These are phyloP conservation scores for Tricholoma furcatifolium DNA, from an alignment of 768 basidiomycete genomes.

Conservation along the genomic window DNA sequence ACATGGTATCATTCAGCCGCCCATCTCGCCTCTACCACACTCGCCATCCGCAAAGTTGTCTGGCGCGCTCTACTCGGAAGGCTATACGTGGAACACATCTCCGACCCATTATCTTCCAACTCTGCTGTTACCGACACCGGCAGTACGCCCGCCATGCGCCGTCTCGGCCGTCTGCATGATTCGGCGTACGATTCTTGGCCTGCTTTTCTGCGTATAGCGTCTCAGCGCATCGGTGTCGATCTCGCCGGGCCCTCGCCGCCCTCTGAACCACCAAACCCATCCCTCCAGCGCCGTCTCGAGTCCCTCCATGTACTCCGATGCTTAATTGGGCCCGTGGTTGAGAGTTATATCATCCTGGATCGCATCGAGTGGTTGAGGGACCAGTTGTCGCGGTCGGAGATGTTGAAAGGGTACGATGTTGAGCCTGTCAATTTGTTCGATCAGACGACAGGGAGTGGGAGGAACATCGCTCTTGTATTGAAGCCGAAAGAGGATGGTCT, in stretches of 20 bases:
- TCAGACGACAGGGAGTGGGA: slow-evolving; percentile 67
- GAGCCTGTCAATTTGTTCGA: slow-evolving; percentile 68
- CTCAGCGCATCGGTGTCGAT: slow-evolving; percentile 27
- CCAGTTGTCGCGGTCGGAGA: slow-evolving; percentile 22
- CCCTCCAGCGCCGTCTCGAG: slow-evolving; percentile 43
- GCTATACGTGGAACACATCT: slow-evolving; percentile 1
- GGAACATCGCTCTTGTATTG: slow-evolving; percentile 67
- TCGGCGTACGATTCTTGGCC: slow-evolving; percentile 49
- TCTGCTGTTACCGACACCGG: slow-evolving; percentile 28
- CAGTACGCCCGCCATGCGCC: slow-evolving; percentile 38
- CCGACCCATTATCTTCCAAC: slow-evolving; percentile 2
- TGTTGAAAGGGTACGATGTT: slow-evolving; percentile 21
- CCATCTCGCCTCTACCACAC: slow-evolving; percentile 33
- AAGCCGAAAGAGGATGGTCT: slow-evolving; percentile 22
- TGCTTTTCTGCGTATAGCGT: slow-evolving; percentile 37
- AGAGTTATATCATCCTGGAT: slow-evolving; percentile 64
- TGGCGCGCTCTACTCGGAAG: slow-evolving; percentile 64
- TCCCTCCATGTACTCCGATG: slow-evolving; percentile 68
- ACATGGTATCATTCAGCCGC: slow-evolving; percentile 50
- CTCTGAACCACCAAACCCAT: slow-evolving; percentile 13
- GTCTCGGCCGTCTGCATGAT: slow-evolving; percentile 48
- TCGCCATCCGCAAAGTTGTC: slow-evolving; percentile 65
- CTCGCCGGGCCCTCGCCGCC: slow-evolving; percentile 1
- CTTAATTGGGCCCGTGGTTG: slow-evolving; percentile 65
- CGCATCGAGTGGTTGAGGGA: slow-evolving; percentile 57